A percentile compares a stretch with the other conserved stretches of the same genome.
Evolutionary conservation across 441 rosid species (phyloP).

Genomic region (Jatropha podagrica): DNA sequence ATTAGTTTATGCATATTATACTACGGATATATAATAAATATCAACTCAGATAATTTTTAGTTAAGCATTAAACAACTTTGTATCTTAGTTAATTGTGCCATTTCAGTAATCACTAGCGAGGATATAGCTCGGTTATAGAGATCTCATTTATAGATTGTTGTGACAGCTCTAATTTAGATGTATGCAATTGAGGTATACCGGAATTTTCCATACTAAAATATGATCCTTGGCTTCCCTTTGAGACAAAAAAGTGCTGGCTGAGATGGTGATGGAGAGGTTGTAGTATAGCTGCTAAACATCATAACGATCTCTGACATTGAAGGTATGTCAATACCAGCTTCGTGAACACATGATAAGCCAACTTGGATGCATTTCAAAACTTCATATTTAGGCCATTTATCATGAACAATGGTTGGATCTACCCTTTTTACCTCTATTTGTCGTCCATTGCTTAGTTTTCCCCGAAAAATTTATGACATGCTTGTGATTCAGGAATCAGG

Average conservation of each 20-base stretch:
- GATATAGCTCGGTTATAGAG: conserved; percentile 31
- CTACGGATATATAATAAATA: too few relatives aligned
- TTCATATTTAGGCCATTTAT: conserved; percentile 19
- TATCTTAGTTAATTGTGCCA: too few relatives aligned
- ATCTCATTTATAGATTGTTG: conserved; percentile 31
- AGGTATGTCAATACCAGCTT: conserved; percentile 36
- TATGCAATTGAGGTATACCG: not conserved
- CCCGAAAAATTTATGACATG: not conserved
- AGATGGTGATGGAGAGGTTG: conserved; percentile 25
- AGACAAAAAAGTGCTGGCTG: conserved; percentile 26
- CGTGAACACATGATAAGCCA: conserved; percentile 43
- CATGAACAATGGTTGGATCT: conserved; percentile 25
- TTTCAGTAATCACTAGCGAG: conserved; percentile 9
- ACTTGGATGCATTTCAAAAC: conserved; percentile 36
- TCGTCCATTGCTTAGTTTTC: conserved; percentile 10
- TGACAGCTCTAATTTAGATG: not conserved
- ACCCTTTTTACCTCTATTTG: conserved; percentile 24
- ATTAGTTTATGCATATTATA: too few relatives aligned
- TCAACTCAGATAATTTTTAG: too few relatives aligned
- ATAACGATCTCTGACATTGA: conserved; percentile 35
- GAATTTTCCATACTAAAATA: not conserved
- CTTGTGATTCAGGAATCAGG: too few relatives aligned
- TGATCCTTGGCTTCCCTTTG: not conserved
- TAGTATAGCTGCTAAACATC: conserved; percentile 26
- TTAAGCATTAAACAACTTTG: too few relatives aligned